phyloP scores from a whole-genome alignment of 1,139 yeast species.

The Nakaseomyces uthaithaninus region DNA sequence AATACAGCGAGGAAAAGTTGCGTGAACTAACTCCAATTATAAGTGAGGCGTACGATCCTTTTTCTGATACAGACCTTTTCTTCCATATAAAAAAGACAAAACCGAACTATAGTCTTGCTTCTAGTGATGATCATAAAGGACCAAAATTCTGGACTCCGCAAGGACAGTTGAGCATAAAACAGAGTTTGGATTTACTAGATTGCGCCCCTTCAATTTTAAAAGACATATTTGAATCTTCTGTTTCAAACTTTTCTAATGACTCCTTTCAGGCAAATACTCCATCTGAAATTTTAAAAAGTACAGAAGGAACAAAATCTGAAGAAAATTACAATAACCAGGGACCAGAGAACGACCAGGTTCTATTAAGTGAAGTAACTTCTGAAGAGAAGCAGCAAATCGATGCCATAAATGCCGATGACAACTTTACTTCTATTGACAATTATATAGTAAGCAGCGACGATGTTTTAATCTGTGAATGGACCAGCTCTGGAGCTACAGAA shows the following conservation, averaged over 20 bases:
- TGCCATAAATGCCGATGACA: not conserved
- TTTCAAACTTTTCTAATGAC: not conserved
- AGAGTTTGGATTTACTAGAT: not conserved
- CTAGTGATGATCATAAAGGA: constrained; percentile 19
- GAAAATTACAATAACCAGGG: not conserved
- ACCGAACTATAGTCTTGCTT: constrained; percentile 3
- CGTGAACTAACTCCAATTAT: constrained; percentile 13
- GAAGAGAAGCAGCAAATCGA: not conserved
- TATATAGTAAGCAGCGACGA: constrained; percentile 34
- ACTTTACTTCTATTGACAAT: not conserved
- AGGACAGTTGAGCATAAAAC: constrained; percentile 14
- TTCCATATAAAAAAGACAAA: constrained; percentile 41
- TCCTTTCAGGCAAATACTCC: not conserved
- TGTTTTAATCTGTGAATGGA: constrained; percentile 71
- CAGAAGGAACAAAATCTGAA: not conserved
- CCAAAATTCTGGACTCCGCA: constrained; percentile 38
- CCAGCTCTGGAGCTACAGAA: constrained; percentile 38
- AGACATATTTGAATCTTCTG: not conserved
- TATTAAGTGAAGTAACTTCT: too few species aligned
- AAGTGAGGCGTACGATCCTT: constrained; percentile 16
- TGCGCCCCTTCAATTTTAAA: not conserved
- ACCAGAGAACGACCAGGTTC: too few species aligned
- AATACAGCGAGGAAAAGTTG: constrained; percentile 15
- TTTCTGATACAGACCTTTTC: constrained; percentile 14
- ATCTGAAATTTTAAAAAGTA: not conserved